Percentiles rank a stretch among this genome's conserved stretches.
Conservation (phyloP, 805 yeast genomes). For the Myxozyma nipponensis region DNA sequence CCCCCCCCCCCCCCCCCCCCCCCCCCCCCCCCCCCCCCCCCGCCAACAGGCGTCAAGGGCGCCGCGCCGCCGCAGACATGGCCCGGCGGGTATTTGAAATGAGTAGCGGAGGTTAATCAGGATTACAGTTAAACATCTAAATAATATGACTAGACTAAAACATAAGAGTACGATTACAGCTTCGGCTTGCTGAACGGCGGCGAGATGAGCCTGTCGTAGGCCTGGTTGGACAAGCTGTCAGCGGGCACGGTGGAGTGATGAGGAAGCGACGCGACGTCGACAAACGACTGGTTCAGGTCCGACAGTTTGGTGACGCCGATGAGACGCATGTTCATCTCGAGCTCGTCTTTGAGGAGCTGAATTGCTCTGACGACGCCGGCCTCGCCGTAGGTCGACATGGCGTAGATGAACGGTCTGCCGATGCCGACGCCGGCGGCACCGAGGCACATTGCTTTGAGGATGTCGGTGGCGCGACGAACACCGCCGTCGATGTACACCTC, state of each 20-base stretch:
- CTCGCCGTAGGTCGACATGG: conserved; percentile 76
- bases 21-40: no score
- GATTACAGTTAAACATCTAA: no score
- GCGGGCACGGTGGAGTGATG: conserved; percentile 44
- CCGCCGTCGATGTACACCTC: conserved; percentile 77
- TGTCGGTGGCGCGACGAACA: conserved; percentile 68
- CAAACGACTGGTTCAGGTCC: conserved; percentile 55
- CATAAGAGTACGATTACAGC: conserved; percentile 22
- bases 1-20: no score
- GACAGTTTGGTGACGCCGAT: conserved; percentile 63
- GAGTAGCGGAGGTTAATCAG: no score
- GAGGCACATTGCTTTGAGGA: conserved; percentile 68
- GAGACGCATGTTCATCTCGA: conserved; percentile 73
- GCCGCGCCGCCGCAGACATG: no score
- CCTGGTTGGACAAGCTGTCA: conserved; percentile 52
- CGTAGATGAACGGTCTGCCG: conserved; percentile 72
- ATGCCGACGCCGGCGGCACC: conserved; percentile 76
- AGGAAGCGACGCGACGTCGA: conserved; percentile 53
- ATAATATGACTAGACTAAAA: no score
- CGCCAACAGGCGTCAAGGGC: no score
- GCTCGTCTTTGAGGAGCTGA: conserved; percentile 63
- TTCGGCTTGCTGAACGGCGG: conserved; percentile 47
- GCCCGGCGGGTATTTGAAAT: no score
- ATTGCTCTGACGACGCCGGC: conserved; percentile 65
- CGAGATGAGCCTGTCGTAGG: conserved; percentile 53